phyloP scores from a whole-genome alignment of 2,329 filamentous ascomycete genomes.

The Ascochyta koolunga region DNA sequence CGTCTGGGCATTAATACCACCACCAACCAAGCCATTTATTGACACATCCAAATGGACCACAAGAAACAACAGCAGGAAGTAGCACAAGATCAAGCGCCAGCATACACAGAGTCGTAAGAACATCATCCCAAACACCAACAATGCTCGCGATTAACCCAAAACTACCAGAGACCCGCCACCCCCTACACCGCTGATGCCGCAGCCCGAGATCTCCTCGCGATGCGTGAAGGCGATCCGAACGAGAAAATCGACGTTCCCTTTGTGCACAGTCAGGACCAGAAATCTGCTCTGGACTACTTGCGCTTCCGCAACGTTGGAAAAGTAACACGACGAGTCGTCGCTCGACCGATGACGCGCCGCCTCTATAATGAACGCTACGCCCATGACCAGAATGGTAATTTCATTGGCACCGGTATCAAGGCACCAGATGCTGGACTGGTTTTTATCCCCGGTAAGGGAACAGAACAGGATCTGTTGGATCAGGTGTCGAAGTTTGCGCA shows the following conservation, averaged over 20 bases:
- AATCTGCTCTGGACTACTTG: slow-evolving; percentile 18
- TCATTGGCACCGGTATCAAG: slow-evolving; percentile 30
- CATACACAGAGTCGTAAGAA: slow-evolving; percentile 3
- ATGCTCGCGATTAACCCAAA: background rate
- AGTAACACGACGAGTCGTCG: slow-evolving; percentile 29
- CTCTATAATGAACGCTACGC: slow-evolving; percentile 39
- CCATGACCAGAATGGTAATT: slow-evolving; percentile 36
- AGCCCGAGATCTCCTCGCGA: background rate
- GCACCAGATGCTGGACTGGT: slow-evolving; percentile 33
- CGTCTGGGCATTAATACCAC: background rate
- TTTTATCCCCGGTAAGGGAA: slow-evolving; percentile 35
- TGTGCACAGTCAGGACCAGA: slow-evolving; percentile 25
- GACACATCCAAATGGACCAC: background rate
- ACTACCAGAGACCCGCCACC: background rate
- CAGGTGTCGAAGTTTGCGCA: slow-evolving; percentile 37
- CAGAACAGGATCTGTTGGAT: slow-evolving; percentile 31
- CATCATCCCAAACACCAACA: background rate
- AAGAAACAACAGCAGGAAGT: background rate
- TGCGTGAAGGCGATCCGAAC: slow-evolving; percentile 12
- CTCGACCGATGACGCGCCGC: slow-evolving; percentile 35
- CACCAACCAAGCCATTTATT: background rate
- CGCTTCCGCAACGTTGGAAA: slow-evolving; percentile 16
- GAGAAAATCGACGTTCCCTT: slow-evolving; percentile 12
- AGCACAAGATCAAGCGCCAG: background rate
- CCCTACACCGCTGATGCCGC: slow-evolving; percentile 9